Base-by-base conservation (phyloP, 164 flowering plant genomes). In the Chloranthus sessilifolius region DNA sequence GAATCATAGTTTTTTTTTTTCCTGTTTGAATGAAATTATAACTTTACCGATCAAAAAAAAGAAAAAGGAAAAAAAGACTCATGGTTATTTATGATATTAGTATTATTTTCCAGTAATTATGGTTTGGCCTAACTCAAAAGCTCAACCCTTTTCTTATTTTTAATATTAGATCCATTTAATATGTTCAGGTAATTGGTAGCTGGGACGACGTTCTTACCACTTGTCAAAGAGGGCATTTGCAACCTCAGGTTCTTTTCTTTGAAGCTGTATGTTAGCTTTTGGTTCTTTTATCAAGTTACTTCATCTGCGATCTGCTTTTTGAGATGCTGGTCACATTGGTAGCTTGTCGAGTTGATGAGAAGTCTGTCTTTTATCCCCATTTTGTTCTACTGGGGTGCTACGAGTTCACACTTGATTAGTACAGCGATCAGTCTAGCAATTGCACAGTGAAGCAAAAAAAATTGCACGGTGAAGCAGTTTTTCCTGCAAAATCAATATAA, bases 181-280 rank as follows among this genome's bases (percentile, higher is more conserved):
- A 24, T 46, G 20, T 69, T 38, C 53, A 92, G 99, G 84, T 82
- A 30, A 73, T 92, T 67, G 96, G 99, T 57, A 60, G 74, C 58
- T 92, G 96, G 99, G 63, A 65, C 43, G 91, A 94, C 49, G 96
- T 94, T 54, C 70, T 86, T 54, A 12, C 56, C 34, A 80, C 78
- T 79, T 94, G 99, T 65, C 82, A 84, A 58, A 81, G 61, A 69
- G 99, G 99, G 34, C 97, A 80, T 61, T 61, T 88, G 64, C 99
- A 94, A 63, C 99, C 99, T 39, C 99, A 92, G 73, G 90, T 92
- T 72, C 91, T 92, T 52, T 82, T 92, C 51, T 94, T 64, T 60
- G 99, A 88, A 78, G 88, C 95, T 73, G 81, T 75, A 69, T 73
- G 78, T 39, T 82, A 81, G 69, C 41, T 43, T 47, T 27, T 37